phyloP scores from a whole-genome alignment of 176 grass and related monocot genomes.

The Lolium multiflorum region DNA sequence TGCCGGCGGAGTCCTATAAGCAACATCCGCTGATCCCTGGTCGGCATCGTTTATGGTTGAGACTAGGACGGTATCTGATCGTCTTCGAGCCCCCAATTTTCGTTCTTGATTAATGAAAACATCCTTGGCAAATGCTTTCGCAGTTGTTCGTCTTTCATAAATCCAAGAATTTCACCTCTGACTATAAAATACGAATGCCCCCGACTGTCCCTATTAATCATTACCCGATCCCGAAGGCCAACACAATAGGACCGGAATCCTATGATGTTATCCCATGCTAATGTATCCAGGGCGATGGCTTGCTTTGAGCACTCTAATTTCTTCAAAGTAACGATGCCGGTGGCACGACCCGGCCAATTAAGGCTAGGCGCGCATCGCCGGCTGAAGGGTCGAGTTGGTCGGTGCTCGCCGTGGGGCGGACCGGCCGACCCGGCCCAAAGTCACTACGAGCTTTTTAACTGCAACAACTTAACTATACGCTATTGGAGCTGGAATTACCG shows the following conservation, averaged over 20 bases:
- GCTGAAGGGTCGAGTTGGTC: too few species aligned
- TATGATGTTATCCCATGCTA: conserved; percentile 65
- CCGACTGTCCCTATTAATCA: conserved; percentile 60
- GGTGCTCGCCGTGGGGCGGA: too few species aligned
- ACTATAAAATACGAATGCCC: conserved; percentile 89
- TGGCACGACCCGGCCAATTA: too few species aligned
- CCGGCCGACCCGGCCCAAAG: too few species aligned
- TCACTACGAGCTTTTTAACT: too few species aligned
- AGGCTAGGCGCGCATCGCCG: too few species aligned
- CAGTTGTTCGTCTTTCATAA: conserved; percentile 80
- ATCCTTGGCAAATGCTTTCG: conserved; percentile 80
- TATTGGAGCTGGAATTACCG: too few species aligned
- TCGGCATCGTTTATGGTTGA: conserved; percentile 68
- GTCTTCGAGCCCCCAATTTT: conserved; percentile 74
- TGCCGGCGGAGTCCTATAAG: conserved; percentile 71
- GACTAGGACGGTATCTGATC: conserved; percentile 72
- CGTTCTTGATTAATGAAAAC: conserved; percentile 82
- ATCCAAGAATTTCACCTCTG: conserved; percentile 84
- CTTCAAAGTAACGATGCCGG: too few species aligned
- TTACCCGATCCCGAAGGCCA: background rate
- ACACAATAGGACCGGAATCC: conserved; percentile 48
- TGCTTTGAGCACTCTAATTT: conserved; percentile 63
- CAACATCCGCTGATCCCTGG: conserved; percentile 70
- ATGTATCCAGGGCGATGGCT: conserved; percentile 48
- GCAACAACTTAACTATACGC: too few species aligned